A percentile compares a stretch with the other conserved stretches of the same genome.
Evolutionary conservation across 2,329 filamentous ascomycete species (phyloP).

Genomic region (Aspergillus sp.): DNA sequence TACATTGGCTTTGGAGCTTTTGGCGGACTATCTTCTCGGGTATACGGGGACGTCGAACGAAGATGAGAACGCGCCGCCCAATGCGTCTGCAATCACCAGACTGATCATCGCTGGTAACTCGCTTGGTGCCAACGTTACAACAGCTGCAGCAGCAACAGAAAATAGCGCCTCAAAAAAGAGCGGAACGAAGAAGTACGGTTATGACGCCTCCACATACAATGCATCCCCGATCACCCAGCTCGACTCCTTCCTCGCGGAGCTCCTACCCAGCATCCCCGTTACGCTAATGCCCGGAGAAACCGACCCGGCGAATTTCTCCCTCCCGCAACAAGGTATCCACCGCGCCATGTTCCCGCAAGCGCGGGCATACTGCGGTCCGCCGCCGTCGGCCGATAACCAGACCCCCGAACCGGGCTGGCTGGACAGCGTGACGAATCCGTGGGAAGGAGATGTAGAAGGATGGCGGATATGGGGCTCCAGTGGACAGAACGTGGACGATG

Average conservation of each 20-base stretch:
- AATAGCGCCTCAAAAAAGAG: conserved; percentile 34
- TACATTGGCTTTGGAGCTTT: conserved; percentile 65
- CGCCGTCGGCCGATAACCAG: conserved; percentile 24
- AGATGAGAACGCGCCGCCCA: conserved; percentile 32
- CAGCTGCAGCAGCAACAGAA: conserved; percentile 35
- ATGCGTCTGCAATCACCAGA: conserved; percentile 59
- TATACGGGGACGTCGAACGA: conserved; percentile 53
- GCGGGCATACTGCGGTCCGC: conserved; percentile 54
- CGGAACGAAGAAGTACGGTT: conserved; percentile 77
- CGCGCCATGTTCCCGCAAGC: conserved; percentile 79
- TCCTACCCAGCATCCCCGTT: conserved; percentile 80
- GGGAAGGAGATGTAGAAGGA: conserved; percentile 83
- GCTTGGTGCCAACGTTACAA: conserved; percentile 45
- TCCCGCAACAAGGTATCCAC: conserved; percentile 91
- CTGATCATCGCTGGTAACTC: conserved; percentile 92
- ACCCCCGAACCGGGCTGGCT: conserved; percentile 62
- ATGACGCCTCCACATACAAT: conserved; percentile 85
- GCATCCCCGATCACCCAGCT: conserved; percentile 74
- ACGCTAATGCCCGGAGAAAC: conserved; percentile 77
- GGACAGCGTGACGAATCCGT: conserved; percentile 86
- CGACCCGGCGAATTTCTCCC: conserved; percentile 82
- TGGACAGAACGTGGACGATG: conserved; percentile 88
- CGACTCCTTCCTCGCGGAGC: conserved; percentile 70
- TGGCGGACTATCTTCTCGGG: conserved; percentile 82
- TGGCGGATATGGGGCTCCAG: conserved; percentile 81